Conservation (phyloP, 2,329 filamentous ascomycete genomes). For the Reticulascus tulasneorum region DNA sequence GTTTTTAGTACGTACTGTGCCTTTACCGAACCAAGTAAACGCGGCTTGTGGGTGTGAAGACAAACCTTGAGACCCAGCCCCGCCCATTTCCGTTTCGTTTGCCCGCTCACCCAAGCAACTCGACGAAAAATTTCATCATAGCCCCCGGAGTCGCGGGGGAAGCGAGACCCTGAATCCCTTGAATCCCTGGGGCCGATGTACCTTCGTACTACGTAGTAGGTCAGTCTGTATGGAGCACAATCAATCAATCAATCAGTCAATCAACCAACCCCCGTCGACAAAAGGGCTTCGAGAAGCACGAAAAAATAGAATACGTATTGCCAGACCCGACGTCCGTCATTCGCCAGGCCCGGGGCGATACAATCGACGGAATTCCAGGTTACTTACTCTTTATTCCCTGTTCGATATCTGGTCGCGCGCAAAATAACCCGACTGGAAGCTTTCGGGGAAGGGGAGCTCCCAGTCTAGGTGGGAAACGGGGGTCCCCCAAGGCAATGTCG, state of each 20-base stretch:
- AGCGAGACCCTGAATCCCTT: too few relatives aligned
- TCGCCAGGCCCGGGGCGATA: background rate
- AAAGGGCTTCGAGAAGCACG: conserved; percentile 7
- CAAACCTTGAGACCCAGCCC: too few relatives aligned
- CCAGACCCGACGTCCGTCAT: conserved; percentile 1
- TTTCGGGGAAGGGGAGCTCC: background rate
- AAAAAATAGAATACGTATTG: background rate
- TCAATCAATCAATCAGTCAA: conserved; percentile 2
- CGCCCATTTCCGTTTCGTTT: too few relatives aligned
- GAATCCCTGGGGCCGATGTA: too few relatives aligned
- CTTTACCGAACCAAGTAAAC: too few relatives aligned
- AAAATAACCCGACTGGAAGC: background rate
- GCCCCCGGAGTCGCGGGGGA: too few relatives aligned
- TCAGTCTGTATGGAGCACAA: too few relatives aligned
- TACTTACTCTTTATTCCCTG: conserved; percentile 1
- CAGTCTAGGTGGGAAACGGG: background rate
- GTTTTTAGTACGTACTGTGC: too few relatives aligned
- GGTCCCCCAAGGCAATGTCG: background rate
- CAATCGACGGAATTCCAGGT: background rate
- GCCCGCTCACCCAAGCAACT: too few relatives aligned
- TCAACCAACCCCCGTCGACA: conserved; percentile 3
- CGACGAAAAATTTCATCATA: too few relatives aligned
- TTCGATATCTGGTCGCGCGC: background rate
- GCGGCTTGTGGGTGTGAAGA: too few relatives aligned
- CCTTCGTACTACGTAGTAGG: too few relatives aligned